These are phyloP conservation scores for Coffea eugenioides DNA, from an alignment of 257 asterid species.

Conservation along the genomic window DNA sequence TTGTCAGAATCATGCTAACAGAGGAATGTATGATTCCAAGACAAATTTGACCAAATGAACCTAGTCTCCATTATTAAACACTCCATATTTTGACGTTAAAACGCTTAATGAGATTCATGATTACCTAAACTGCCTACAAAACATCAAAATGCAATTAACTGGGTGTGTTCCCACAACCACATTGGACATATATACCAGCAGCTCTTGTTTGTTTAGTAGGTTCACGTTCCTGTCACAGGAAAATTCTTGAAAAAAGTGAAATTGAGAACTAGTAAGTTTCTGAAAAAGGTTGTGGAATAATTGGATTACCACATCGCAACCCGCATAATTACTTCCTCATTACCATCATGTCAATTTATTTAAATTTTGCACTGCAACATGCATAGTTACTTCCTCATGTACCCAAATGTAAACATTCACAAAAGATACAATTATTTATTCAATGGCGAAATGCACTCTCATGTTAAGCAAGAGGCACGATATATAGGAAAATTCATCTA, in stretches of 20 bases:
- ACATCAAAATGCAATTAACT: neutral
- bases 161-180: neutral
- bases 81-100: too few species aligned
- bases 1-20: too few species aligned
- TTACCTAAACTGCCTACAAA: neutral
- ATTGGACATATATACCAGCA: neutral
- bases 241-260: too few species aligned
- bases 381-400: neutral
- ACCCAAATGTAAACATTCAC: neutral
- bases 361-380: too few species aligned
- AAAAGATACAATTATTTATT: too few species aligned
- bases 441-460: too few species aligned
- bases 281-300: neutral
- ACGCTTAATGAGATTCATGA: neutral
- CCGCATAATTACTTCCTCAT: neutral
- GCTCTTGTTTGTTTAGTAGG: neutral
- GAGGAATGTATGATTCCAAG: too few species aligned
- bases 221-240: neutral
- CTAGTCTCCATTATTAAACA: too few species aligned
- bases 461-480: neutral
- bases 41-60: too few species aligned
- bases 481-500: slow-evolving; percentile 13
- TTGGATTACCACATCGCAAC: neutral
- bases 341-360: neutral
- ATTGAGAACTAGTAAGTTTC: neutral